phyloP scores from a whole-genome alignment of 208 protist genomes.

The Trypanosoma mega region DNA sequence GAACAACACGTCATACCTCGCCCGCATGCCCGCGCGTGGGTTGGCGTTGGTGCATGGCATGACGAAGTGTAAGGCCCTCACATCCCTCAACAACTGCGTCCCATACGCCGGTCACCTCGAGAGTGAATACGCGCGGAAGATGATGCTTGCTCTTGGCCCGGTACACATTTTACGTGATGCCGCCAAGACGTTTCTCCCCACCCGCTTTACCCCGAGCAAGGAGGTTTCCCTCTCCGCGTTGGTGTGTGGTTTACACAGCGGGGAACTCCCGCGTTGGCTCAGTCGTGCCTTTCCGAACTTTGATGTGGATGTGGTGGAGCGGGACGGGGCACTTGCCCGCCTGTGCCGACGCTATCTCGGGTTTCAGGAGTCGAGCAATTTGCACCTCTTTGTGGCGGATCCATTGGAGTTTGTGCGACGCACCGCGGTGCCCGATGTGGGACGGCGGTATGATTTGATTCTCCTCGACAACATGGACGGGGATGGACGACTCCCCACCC shows the following conservation, averaged over 20 bases:
- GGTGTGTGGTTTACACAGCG: constrained; percentile 80
- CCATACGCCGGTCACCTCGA: constrained; percentile 73
- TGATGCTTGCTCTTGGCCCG: constrained; percentile 81
- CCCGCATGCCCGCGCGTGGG: constrained; percentile 66
- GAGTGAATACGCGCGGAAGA: constrained; percentile 76
- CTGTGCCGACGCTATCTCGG: constrained; percentile 75
- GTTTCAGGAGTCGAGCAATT: constrained; percentile 76
- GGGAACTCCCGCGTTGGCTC: constrained; percentile 81
- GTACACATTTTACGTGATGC: constrained; percentile 78
- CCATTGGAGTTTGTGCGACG: constrained; percentile 67
- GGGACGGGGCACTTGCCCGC: constrained; percentile 76
- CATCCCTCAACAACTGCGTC: constrained; percentile 80
- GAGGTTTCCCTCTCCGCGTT: constrained; percentile 64
- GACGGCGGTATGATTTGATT: constrained; percentile 67
- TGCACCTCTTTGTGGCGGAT: constrained; percentile 56
- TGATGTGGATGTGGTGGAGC: constrained; percentile 81
- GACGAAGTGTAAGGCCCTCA: constrained; percentile 78
- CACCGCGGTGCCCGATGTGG: constrained; percentile 24
- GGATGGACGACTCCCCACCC: constrained; percentile 55
- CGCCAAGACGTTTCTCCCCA: constrained; percentile 50
- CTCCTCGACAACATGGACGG: constrained; percentile 78
- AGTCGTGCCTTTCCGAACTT: constrained; percentile 83
- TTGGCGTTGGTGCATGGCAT: constrained; percentile 78
- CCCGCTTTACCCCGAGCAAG: constrained; percentile 75
- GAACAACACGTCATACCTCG: constrained; percentile 36